A percentile compares a stretch with the other conserved stretches of the same genome.
Evolutionary conservation across 768 basidiomycete genomes (phyloP).

Genomic region (Xanthoconium stramineum): DNA sequence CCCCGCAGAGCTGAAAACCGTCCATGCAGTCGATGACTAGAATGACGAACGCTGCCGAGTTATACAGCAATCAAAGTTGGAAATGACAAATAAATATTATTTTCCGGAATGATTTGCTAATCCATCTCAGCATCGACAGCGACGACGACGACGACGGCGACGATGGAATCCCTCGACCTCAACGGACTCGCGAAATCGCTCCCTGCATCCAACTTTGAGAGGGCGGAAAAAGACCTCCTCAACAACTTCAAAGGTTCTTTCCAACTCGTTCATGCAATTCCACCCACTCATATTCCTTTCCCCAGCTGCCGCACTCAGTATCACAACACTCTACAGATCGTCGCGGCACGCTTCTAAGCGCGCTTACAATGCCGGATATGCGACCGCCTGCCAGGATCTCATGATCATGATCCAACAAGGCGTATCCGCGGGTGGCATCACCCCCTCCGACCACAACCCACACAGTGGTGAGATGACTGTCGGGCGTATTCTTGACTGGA

Average conservation of each 20-base stretch:
- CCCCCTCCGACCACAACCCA: slow-evolving; percentile 38
- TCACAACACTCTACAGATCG: slow-evolving; percentile 81
- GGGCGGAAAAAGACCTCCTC: slow-evolving; percentile 75
- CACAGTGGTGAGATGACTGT: slow-evolving; percentile 66
- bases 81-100: neutral
- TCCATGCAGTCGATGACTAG: slow-evolving; percentile 6
- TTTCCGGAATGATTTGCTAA: slow-evolving; percentile 4
- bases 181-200: slow-evolving; percentile 76
- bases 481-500: slow-evolving; percentile 81
- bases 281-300: slow-evolving; percentile 20
- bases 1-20: slow-evolving; percentile 9
- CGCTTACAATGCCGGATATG: slow-evolving; percentile 79
- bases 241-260: slow-evolving; percentile 76
- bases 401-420: slow-evolving; percentile 81
- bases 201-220: slow-evolving; percentile 63
- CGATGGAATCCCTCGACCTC: slow-evolving; percentile 76
- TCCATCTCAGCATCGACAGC: slow-evolving; percentile 1
- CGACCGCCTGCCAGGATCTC: slow-evolving; percentile 75
- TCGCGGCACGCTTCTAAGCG: slow-evolving; percentile 74
- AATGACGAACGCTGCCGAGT: too few species aligned
- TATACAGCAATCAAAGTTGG: too few species aligned
- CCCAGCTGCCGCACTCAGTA: slow-evolving; percentile 76
- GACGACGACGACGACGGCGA: slow-evolving; percentile 6
- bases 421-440: slow-evolving; percentile 59
- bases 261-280: neutral